phyloP scores from a whole-genome alignment of 495 filamentous ascomycete genomes.

The Penicillium waksmanii region DNA sequence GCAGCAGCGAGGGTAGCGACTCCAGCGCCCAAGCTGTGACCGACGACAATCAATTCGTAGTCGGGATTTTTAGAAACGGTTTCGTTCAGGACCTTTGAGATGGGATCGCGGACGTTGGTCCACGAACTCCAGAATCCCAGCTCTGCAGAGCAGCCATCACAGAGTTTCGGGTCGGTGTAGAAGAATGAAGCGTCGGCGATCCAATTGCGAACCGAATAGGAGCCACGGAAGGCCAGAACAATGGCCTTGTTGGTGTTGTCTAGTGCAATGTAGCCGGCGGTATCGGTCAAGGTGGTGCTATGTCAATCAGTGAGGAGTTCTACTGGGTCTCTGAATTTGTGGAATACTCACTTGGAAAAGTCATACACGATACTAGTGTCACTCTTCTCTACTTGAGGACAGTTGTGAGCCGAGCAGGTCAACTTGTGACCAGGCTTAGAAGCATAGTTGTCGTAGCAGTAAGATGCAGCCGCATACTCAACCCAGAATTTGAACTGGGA shows the following conservation, averaged over 20 bases:
- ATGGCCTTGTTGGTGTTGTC: constrained; percentile 63
- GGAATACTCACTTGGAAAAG: constrained; percentile 59
- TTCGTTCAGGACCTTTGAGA: constrained; percentile 39
- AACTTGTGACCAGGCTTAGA: constrained; percentile 47
- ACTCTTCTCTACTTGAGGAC: constrained; percentile 58
- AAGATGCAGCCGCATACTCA: constrained; percentile 69
- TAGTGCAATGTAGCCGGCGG: constrained; percentile 64
- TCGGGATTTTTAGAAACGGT: constrained; percentile 42
- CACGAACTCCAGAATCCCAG: constrained; percentile 60
- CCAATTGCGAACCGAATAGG: constrained; percentile 66
- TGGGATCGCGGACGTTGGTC: constrained; percentile 39
- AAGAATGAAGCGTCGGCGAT: constrained; percentile 57
- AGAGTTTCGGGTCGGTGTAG: constrained; percentile 44
- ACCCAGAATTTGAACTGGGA: constrained; percentile 60
- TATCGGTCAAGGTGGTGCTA: constrained; percentile 61
- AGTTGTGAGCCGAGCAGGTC: constrained; percentile 56
- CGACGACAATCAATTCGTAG: constrained; percentile 59
- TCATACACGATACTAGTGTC: constrained; percentile 56
- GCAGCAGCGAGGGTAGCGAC: constrained; percentile 63
- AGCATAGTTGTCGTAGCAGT: constrained; percentile 60
- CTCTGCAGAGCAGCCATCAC: constrained; percentile 51
- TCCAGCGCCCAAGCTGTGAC: constrained; percentile 68
- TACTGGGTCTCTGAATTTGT: neutral
- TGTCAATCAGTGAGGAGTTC: constrained; percentile 9
- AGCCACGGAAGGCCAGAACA: constrained; percentile 68